Evolutionary conservation across 345 rosid genomes (phyloP), one percentile per base, ranked within the genome.

Genomic region (Xanthoceras sorbifolium): DNA sequence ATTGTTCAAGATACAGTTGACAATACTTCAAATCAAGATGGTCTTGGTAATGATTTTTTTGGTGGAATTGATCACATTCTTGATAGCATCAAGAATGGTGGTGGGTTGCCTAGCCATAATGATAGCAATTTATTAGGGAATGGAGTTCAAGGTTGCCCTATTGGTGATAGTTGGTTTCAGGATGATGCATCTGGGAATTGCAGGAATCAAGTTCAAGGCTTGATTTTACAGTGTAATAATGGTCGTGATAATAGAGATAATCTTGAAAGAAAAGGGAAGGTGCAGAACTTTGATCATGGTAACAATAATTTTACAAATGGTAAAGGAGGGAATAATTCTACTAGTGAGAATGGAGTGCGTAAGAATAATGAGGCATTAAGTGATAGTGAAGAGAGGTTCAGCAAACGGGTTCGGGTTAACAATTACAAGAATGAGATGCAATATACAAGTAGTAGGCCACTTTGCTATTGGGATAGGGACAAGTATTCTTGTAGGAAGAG

Each of bases 51-150:
- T 62, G 97, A 93, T 79, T 93, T 96, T 73, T 93, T 96, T 78
- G 97, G 99, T 72, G 97, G 98, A 31, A 89, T 96, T 79, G 98
- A 93, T 83, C 94, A 86, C 86, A 92, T 96, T 82, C 84, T 96
- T 46, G 97, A 96, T 71, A 91, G 91, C 60, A 87, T 93, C 25
- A 96, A 91, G 85, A 93, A 89, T 77, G 97, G 97, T 26, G 78
- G 84, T 7, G 97, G 93, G 50, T 80, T 90, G 74, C 93, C 88
- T 69, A 20, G 66, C 12, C 38, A 44, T 55, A 28, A 55, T 40
- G 55, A 22, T 65, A 31, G 34, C 69, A 66, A 36, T 15, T 60
- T 61, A 69, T 20, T 73, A 22, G 80, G 67, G 34, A 78, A 81
- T 72, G 85, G 76, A 59, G 36, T 34, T 78, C 81, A 63, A 22